These are phyloP conservation scores for Claviceps sp. DNA, from an alignment of 2,329 filamentous ascomycete genomes.

Conservation along the genomic window DNA sequence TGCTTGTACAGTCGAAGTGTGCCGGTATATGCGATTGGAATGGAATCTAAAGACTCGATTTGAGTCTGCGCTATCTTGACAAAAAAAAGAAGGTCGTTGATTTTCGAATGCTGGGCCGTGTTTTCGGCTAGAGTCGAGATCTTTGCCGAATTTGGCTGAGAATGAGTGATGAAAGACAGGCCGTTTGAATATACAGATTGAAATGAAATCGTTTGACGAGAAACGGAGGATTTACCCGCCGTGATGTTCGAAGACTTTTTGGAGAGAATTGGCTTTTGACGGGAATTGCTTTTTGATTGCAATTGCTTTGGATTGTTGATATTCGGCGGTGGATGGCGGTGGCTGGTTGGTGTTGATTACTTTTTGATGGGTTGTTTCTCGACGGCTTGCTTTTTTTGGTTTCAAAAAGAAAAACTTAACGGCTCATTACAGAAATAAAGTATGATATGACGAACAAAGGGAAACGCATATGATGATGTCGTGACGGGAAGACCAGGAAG, in stretches of 20 bases:
- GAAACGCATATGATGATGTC: conserved; percentile 21
- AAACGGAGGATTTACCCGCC: conserved; percentile 10
- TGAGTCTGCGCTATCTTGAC: not conserved
- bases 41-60: conserved; percentile 1
- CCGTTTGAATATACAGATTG: conserved; percentile 21
- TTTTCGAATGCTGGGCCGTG: not conserved
- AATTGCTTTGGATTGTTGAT: no score
- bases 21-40: conserved; percentile 7
- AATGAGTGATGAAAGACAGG: not conserved
- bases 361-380: no score
- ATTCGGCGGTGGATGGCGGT: no score
- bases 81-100: not conserved
- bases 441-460: conserved; percentile 21
- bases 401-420: conserved; percentile 19
- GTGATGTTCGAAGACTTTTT: conserved; percentile 5
- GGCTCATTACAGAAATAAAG: conserved; percentile 26
- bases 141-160: not conserved
- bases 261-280: no score
- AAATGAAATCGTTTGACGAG: conserved; percentile 10
- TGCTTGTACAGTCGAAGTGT: conserved; percentile 18
- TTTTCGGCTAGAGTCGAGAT: not conserved
- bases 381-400: conserved; percentile 11
- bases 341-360: no score
- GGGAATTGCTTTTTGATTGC: no score
- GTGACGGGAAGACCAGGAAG: conserved; percentile 17